Conservation (phyloP, 78 protist species). For the Cavenderia fasciculata region DNA sequence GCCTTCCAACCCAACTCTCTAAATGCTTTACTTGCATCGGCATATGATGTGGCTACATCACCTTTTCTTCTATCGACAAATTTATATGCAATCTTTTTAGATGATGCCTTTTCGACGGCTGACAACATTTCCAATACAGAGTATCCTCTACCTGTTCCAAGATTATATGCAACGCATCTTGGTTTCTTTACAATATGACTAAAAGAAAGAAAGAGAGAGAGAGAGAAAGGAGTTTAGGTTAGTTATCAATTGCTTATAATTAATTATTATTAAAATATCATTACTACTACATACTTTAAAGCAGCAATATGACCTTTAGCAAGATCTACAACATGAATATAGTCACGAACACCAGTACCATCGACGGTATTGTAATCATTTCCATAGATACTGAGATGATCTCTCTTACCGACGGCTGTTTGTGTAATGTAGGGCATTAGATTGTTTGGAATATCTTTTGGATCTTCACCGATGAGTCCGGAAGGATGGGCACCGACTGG, state of each 20-base stretch:
- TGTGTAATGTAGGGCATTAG: conserved; percentile 92
- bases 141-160: conserved; percentile 93
- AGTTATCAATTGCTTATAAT: neutral
- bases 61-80: conserved; percentile 19
- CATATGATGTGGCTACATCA: conserved; percentile 16
- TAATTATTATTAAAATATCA: neutral
- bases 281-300: neutral
- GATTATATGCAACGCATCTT: conserved; percentile 79
- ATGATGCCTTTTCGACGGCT: conserved; percentile 72
- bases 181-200: neutral
- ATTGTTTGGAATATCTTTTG: conserved; percentile 91
- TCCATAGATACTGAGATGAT: conserved; percentile 91
- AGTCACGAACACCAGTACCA: conserved; percentile 98
- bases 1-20: conserved; percentile 89
- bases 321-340: conserved; percentile 95
- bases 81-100: conserved; percentile 33
- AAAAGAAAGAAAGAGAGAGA: neutral
- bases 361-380: conserved; percentile 94
- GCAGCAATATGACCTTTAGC: conserved; percentile 92
- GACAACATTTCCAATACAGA: conserved; percentile 88
- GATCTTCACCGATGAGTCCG: conserved; percentile 98
- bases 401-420: conserved; percentile 14
- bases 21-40: conserved; percentile 18
- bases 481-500: conserved; percentile 97
- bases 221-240: neutral